Conservation (phyloP, 768 basidiomycete species). For the Psilocybe subaeruginosa region DNA sequence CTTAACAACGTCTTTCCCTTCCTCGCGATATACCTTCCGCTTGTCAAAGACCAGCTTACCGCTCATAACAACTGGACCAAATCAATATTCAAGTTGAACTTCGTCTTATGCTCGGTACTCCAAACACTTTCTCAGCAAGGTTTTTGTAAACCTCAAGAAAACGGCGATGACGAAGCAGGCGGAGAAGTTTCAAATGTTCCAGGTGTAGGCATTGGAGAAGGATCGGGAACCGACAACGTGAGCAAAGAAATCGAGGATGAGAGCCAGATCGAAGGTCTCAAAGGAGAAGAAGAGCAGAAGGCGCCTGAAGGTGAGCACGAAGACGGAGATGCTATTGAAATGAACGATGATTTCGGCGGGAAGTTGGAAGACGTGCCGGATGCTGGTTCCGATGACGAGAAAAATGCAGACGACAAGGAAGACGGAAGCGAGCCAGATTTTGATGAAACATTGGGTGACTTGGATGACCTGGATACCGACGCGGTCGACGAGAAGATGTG, state of each 20-base stretch:
- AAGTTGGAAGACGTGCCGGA: conserved; percentile 84
- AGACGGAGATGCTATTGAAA: conserved; percentile 83
- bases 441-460: conserved; percentile 83
- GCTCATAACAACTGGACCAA: conserved; percentile 68
- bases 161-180: conserved; percentile 66
- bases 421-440: conserved; percentile 61
- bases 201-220: conserved; percentile 89
- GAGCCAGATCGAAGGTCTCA: conserved; percentile 93
- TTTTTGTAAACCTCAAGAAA: conserved; percentile 89
- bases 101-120: conserved; percentile 75
- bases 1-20: conserved; percentile 71
- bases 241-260: conserved; percentile 96
- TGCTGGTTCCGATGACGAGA: conserved; percentile 48
- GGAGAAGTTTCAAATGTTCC: conserved; percentile 52
- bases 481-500: conserved; percentile 96
- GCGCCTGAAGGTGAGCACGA: conserved; percentile 51
- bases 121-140: conserved; percentile 80
- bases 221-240: conserved; percentile 82
- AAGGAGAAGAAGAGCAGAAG: conserved; percentile 59
- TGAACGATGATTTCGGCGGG: conserved; percentile 89
- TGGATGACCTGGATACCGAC: conserved; percentile 82
- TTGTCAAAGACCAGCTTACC: conserved; percentile 61
- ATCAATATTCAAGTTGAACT: conserved; percentile 82
- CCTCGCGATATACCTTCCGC: conserved; percentile 60
- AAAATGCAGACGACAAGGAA: conserved; percentile 24